Evolutionary conservation across 176 grass and related monocot genomes (phyloP).

Genomic region (Cymbopogon citratus): DNA sequence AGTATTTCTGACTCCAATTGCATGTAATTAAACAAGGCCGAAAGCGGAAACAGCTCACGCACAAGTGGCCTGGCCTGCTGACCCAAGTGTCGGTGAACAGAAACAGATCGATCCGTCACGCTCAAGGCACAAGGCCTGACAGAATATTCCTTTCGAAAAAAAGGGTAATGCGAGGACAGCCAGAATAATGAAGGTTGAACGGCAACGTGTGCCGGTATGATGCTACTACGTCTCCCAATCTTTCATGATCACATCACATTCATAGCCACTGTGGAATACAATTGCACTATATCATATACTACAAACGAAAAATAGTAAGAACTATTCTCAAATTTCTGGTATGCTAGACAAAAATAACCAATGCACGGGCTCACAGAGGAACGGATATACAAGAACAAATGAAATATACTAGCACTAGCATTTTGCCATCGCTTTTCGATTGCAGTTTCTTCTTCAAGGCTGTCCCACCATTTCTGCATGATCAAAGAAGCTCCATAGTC

Average conservation of each 20-base stretch:
- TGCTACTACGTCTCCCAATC: background rate
- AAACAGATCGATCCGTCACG: background rate
- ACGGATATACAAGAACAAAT: slow-evolving; percentile 13
- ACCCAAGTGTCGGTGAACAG: slow-evolving; percentile 22
- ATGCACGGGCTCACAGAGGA: background rate
- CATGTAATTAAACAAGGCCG: too few relatives aligned
- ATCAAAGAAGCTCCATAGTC: background rate
- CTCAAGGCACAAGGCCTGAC: background rate
- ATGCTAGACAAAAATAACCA: background rate
- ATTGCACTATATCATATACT: background rate
- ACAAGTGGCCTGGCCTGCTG: slow-evolving; percentile 19
- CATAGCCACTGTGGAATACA: background rate
- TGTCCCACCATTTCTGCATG: background rate
- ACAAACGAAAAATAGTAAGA: background rate
- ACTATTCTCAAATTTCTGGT: background rate
- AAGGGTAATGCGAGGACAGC: background rate
- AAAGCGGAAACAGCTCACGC: slow-evolving; percentile 30
- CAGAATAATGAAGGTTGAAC: background rate
- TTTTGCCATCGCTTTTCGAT: background rate
- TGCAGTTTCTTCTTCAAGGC: background rate
- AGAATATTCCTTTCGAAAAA: background rate
- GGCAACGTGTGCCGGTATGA: background rate
- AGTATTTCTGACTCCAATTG: too few relatives aligned
- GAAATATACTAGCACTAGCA: background rate
- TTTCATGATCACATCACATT: background rate